Base-by-base conservation (phyloP, 306 rosid genomes). In the Rosa multiflora region DNA sequence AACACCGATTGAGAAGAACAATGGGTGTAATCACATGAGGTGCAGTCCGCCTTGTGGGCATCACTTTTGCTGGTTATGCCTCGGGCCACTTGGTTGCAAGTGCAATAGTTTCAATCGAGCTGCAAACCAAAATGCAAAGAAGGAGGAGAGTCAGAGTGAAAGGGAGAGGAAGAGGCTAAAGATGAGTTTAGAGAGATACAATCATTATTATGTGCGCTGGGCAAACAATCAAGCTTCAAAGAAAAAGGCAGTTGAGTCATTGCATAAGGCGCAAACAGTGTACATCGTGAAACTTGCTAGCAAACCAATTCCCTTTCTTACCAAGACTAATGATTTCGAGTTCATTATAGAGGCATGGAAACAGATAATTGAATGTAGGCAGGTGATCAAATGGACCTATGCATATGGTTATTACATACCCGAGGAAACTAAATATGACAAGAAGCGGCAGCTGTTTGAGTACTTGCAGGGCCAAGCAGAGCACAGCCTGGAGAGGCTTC, bases 121-220 rank as follows among this genome's bases (percentile, higher is more conserved):
- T 42, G 49, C 26, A 18, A 40, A 40, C 5, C 29, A 67, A 15
- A 40, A 8, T 1, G 72, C 2, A 3, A 20, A 40, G 72, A 37
- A 37, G 70, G 11, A 67, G 32, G 46, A 66, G 46, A 67, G 26
- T 67, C 49, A 67, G 14, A 67, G 93, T 82, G 90, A 92, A 23
- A 88, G 91, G 93, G 83, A 88, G 84, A 83, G 86, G 94, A 80
- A 84, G 94, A 82, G 94, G 96, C 92, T 96, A 8, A 93, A 89
- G 87, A 88, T 89, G 76, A 90, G 91, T 3, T 85, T 90, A 80
- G 96, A 90, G 90, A 88, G 94, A 79, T 93, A 93, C 82, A 93
- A 95, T 76, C 97, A 93, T 85, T 93, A 93, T 78, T 93, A 93
- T 80, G 94, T 90, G 86, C 92, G 97, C 67, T 93, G 97, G 97